Conservation (phyloP, 2,329 filamentous ascomycete species). For the Gyromitra esculenta region DNA sequence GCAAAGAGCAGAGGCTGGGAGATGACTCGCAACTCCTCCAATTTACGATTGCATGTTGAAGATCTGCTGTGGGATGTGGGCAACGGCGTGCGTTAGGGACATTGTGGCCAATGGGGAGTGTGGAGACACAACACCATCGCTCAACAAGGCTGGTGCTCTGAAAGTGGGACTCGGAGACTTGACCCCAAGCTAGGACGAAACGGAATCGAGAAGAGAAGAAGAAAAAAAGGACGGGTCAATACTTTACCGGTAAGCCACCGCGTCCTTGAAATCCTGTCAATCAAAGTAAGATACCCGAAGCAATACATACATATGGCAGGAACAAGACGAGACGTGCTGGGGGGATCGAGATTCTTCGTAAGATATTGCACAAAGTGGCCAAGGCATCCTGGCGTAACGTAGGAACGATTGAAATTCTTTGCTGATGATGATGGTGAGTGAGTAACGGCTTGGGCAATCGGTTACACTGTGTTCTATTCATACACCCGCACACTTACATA, state of each 20-base stretch:
- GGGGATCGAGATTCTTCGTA: slow-evolving; percentile 25
- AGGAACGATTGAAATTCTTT: slow-evolving; percentile 27
- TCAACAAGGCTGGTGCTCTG: slow-evolving; percentile 32
- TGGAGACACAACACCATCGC: slow-evolving; percentile 32
- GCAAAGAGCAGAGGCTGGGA: slow-evolving; percentile 35
- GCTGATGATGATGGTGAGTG: slow-evolving; percentile 14
- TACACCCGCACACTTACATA: too few species aligned
- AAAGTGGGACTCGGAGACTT: slow-evolving; percentile 38
- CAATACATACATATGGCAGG: slow-evolving; percentile 32
- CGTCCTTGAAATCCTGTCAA: slow-evolving; percentile 47
- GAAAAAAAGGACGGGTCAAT: slow-evolving; percentile 47
- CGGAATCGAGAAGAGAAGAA: slow-evolving; percentile 5
- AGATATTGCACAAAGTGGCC: slow-evolving; percentile 12
- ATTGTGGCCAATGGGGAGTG: slow-evolving; percentile 26
- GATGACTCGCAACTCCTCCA: slow-evolving; percentile 48
- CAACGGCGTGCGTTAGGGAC: slow-evolving; percentile 28
- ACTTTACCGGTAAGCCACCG: slow-evolving; percentile 49
- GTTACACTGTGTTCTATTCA: slow-evolving; percentile 44
- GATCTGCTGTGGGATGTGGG: slow-evolving; percentile 38
- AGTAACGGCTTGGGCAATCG: slow-evolving; percentile 31
- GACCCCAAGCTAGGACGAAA: slow-evolving; percentile 40
- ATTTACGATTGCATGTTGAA: slow-evolving; percentile 45
- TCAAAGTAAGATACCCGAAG: slow-evolving; percentile 46
- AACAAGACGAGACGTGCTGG: slow-evolving; percentile 2
- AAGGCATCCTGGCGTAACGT: slow-evolving; percentile 29